Evolutionary conservation across 768 basidiomycete species (phyloP).

Genomic region (Peribolospora baueri): DNA sequence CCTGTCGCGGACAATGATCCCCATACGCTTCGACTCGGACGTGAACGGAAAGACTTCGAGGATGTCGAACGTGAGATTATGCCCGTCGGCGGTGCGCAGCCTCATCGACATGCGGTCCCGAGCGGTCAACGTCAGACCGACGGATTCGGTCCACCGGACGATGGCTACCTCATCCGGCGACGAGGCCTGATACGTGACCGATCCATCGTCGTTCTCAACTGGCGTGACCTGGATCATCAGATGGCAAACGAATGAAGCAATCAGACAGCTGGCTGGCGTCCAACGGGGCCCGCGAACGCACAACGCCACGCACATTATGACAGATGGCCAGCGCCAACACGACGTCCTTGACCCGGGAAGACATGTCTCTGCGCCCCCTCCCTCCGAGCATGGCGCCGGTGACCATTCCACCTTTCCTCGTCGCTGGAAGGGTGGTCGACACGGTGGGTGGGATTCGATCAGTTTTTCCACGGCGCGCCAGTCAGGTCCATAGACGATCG

Average conservation of each 20-base stretch:
- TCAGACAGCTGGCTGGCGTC: not conserved
- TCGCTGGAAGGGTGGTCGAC: constrained; percentile 3
- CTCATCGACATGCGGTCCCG: constrained; percentile 82
- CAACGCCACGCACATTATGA: constrained; percentile 47
- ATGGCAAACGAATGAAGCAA: not conserved
- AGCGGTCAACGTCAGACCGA: constrained; percentile 65
- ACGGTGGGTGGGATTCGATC: not conserved
- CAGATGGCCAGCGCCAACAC: constrained; percentile 82
- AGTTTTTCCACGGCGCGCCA: not conserved
- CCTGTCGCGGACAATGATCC: constrained; percentile 69
- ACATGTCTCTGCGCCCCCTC: constrained; percentile 80
- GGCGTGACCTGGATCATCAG: constrained; percentile 53
- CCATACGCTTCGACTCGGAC: constrained; percentile 97
- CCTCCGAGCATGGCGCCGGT: constrained; percentile 64
- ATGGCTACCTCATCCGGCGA: constrained; percentile 99
- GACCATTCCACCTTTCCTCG: constrained; percentile 27
- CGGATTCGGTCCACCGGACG: constrained; percentile 86
- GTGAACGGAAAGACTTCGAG: constrained; percentile 95
- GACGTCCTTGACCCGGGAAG: constrained; percentile 71
- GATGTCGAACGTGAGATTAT: constrained; percentile 47
- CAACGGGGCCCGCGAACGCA: not conserved
- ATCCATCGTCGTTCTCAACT: constrained; percentile 77
- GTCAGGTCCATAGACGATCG: not conserved
- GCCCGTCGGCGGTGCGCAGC: constrained; percentile 44
- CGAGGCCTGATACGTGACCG: constrained; percentile 89